These are phyloP conservation scores for Glebionis coronaria DNA, from an alignment of 129 eudicot species.

Conservation along the genomic window DNA sequence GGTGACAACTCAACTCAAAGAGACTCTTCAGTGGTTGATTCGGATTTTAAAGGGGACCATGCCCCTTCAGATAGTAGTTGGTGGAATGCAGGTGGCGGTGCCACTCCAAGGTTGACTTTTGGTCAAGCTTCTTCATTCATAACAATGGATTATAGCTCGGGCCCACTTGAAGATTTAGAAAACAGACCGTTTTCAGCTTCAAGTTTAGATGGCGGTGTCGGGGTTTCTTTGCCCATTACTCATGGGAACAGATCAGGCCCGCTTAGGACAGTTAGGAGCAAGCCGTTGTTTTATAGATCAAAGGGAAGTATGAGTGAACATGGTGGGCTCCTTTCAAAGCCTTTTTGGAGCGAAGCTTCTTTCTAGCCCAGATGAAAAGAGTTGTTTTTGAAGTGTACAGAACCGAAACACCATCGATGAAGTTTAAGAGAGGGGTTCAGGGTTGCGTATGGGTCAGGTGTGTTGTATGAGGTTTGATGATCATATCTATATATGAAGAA, in stretches of 20 bases:
- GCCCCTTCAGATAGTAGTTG: constrained; percentile 78
- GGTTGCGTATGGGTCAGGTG: constrained; percentile 23
- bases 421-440: constrained; percentile 25
- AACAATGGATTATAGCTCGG: constrained; percentile 91
- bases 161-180: constrained; percentile 70
- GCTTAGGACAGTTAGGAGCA: constrained; percentile 65
- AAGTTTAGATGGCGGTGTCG: constrained; percentile 43
- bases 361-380: constrained; percentile 23
- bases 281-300: constrained; percentile 58
- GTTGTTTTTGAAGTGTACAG: constrained; percentile 64
- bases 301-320: constrained; percentile 88
- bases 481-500: constrained; percentile 16
- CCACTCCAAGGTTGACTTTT: constrained; percentile 52
- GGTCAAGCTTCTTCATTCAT: constrained; percentile 71
- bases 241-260: constrained; percentile 90
- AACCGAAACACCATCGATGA: constrained; percentile 26
- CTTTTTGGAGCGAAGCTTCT: constrained; percentile 63
- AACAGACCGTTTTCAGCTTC: constrained; percentile 61
- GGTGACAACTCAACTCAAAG: constrained; percentile 66
- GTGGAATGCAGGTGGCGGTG: constrained; percentile 82
- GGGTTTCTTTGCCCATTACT: constrained; percentile 42
- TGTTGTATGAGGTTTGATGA: constrained; percentile 34
- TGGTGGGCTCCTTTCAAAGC: constrained; percentile 52
- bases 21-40: constrained; percentile 61
- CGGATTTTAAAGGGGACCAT: constrained; percentile 66